phyloP scores from a whole-genome alignment of 106 monocot genomes.

The Alisma plantagoaquatica region DNA sequence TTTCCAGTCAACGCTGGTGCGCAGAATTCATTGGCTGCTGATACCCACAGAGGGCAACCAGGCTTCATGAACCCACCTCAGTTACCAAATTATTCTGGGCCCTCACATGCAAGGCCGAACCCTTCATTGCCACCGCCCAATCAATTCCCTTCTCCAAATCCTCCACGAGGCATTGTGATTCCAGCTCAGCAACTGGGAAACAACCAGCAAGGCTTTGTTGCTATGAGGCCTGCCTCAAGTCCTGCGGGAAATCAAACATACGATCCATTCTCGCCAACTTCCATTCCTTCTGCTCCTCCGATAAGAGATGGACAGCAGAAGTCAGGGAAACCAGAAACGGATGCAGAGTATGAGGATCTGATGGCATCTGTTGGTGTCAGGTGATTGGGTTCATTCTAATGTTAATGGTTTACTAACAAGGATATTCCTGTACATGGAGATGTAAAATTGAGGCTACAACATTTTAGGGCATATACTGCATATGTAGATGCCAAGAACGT shows the following conservation, averaged over 20 bases:
- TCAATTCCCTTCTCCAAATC: constrained; percentile 11
- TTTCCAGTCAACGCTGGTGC: constrained; percentile 14
- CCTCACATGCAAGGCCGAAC: constrained; percentile 4
- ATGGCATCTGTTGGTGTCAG: constrained; percentile 95
- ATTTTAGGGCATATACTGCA: too few relatives aligned
- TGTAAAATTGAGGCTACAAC: too few relatives aligned
- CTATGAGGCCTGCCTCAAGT: not conserved
- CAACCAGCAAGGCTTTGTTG: too few relatives aligned
- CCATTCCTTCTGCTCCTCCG: constrained; percentile 13
- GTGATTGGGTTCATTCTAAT: too few relatives aligned
- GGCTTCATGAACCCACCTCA: constrained; percentile 15
- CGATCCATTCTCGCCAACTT: constrained; percentile 68
- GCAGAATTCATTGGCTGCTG: not conserved
- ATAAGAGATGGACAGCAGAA: constrained; percentile 12
- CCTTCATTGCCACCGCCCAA: constrained; percentile 15
- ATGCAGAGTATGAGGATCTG: constrained; percentile 93
- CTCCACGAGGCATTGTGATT: constrained; percentile 5
- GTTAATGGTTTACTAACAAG: too few relatives aligned
- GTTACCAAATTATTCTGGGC: constrained; percentile 3
- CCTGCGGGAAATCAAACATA: constrained; percentile 38
- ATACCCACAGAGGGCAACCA: constrained; percentile 14
- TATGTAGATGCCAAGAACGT: too few relatives aligned
- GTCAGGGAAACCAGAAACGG: constrained; percentile 34
- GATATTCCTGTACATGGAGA: too few relatives aligned
- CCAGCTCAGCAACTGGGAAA: constrained; percentile 22